Base-by-base conservation (phyloP, 2,329 filamentous ascomycete species). In the Microdochium trichocladiopsis region DNA sequence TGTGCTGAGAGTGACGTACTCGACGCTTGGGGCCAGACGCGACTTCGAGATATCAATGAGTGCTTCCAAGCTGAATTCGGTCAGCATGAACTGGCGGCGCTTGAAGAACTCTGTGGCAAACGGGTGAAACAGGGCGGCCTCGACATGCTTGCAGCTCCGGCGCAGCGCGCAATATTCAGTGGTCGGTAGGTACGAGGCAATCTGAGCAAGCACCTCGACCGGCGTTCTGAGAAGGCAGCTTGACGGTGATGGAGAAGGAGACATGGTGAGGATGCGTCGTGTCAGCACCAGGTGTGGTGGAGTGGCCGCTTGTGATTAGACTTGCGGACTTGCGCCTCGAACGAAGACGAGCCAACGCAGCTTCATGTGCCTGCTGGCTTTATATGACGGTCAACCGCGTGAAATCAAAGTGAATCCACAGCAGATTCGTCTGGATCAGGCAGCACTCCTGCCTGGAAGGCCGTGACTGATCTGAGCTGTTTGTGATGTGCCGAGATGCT, bases 11-110 rank as follows among this genome's bases (percentile, higher is more conserved):
- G 81, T 74, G 57, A 83, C 72, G 54, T 74, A 67, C 6, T 61
- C 66, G 14, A 82, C 58, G 33, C 66, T 61, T 0, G 59, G 54
- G 0, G 68, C 67, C 16, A 82, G 56, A 0, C 70, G 69, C 18
- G 69, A 72, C 3, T 60, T 60, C n/a, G 78, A 74, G 33, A 82
- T 80, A 60, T 77, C 69, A 63, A 77, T 56, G 23, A 77, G 63
- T 1, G 69, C 66, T 47, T 72, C 63, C 5, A 80, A 63, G 54
- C 83, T 86, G 57, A 72, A 66, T 31, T 78, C 69, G 2, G 76
- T 77, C 51, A 86, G 61, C 78, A 85, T 83, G 66, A 87, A 88
- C 60, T 87, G 83, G 59, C 78, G 80, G 63, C 81, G 82, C 50
- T 69, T 72, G 66, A 88, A 88, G 70, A 84, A 88, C 56, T 86